phyloP scores from a whole-genome alignment of 2,329 filamentous ascomycete species.

The Chalaropsis thielavioides region DNA sequence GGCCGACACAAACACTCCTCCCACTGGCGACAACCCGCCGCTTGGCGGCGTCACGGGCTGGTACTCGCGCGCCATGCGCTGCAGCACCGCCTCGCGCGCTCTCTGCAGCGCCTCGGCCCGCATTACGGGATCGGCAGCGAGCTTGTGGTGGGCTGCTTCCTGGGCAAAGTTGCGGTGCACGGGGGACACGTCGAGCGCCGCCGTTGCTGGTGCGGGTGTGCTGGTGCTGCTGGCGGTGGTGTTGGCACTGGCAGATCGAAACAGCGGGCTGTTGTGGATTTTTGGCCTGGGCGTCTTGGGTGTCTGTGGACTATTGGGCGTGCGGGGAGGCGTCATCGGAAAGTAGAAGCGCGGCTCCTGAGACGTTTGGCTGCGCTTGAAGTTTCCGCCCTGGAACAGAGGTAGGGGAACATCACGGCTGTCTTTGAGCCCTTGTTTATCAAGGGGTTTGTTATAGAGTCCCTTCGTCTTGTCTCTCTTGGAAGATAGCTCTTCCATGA shows the following conservation, averaged over 20 bases:
- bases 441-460: not conserved
- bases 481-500: not conserved
- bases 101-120: constrained; percentile 41
- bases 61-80: constrained; percentile 41
- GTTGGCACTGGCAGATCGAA: not conserved
- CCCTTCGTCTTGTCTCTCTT: not conserved
- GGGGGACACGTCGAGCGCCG: constrained; percentile 37
- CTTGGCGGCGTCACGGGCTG: not conserved
- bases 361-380: constrained; percentile 1
- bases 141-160: constrained; percentile 39
- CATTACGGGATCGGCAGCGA: constrained; percentile 43
- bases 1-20: not conserved
- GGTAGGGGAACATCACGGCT: not conserved
- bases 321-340: not conserved
- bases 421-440: not conserved
- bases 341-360: constrained; percentile 1
- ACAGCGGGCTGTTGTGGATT: not conserved
- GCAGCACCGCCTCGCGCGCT: constrained; percentile 46
- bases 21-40: not conserved
- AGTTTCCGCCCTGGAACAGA: not conserved
- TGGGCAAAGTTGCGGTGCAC: constrained; percentile 44
- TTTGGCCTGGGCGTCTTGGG: not conserved
- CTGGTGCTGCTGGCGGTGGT: not conserved
- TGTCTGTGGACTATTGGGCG: constrained; percentile 1
- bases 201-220: not conserved